Evolutionary conservation across 345 rosid genomes (phyloP).

Genomic region (Moricandia moricandioides): DNA sequence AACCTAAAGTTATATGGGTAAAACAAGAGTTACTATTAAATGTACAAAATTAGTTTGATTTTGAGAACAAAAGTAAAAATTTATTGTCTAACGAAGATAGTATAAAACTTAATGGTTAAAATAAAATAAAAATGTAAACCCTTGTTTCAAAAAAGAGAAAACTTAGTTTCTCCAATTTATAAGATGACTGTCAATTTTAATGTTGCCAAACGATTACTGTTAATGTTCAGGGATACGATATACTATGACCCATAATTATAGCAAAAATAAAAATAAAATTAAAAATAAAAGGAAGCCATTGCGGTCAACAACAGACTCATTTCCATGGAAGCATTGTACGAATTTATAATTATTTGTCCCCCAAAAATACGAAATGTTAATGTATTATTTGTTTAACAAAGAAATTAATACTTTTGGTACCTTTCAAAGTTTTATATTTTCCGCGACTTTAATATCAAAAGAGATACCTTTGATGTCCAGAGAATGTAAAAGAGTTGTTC

Average conservation of each 20-base stretch:
- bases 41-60: neutral
- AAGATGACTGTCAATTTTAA: neutral
- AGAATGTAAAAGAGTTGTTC: constrained; percentile 18
- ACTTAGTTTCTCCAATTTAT: neutral
- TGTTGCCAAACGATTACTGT: neutral
- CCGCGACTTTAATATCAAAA: neutral
- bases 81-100: neutral
- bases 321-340: constrained; percentile 33
- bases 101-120: neutral
- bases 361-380: neutral
- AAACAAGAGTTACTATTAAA: neutral
- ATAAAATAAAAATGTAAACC: neutral
- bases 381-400: neutral
- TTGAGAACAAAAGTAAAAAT: neutral
- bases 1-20: neutral
- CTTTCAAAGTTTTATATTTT: neutral
- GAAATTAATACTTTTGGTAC: neutral
- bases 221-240: neutral
- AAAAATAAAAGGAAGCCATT: neutral
- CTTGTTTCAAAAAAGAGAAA: neutral
- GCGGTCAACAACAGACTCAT: constrained; percentile 37
- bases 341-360: constrained; percentile 18
- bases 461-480: constrained; percentile 21
- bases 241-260: neutral
- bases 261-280: neutral